Percentiles rank a stretch among this genome's conserved stretches.
Evolutionary conservation across 805 yeast species (phyloP).

Genomic region (Myxozyma neotropica): DNA sequence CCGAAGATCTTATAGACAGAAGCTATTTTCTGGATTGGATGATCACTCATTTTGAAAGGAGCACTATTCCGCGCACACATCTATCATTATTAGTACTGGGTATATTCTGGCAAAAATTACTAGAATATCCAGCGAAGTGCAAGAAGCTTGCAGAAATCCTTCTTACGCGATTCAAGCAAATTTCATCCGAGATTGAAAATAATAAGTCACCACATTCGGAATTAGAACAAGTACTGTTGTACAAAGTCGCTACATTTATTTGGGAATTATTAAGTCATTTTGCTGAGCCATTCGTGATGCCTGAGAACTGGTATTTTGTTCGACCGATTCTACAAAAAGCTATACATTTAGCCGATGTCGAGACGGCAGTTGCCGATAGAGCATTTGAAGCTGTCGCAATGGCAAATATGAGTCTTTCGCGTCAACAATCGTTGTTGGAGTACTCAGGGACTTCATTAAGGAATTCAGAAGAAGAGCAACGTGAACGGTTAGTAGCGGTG

Average conservation of each 20-base stretch:
- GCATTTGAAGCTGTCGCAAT: constrained; percentile 24
- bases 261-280: constrained; percentile 35
- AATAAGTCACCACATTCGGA: constrained; percentile 37
- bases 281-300: constrained; percentile 42
- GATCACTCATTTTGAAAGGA: constrained; percentile 53
- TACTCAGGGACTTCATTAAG: constrained; percentile 13
- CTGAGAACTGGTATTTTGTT: constrained; percentile 39
- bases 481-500: constrained; percentile 30
- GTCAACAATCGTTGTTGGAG: constrained; percentile 34
- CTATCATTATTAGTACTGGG: constrained; percentile 56
- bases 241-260: constrained; percentile 43
- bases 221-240: constrained; percentile 37
- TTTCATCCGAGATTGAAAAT: constrained; percentile 41
- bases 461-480: constrained; percentile 32
- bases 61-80: constrained; percentile 49
- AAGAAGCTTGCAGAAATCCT: constrained; percentile 67
- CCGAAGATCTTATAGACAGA: constrained; percentile 67
- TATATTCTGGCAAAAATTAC: constrained; percentile 71
- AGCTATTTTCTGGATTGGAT: constrained; percentile 65
- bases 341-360: constrained; percentile 19
- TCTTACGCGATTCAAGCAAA: constrained; percentile 47
- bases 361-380: constrained; percentile 20
- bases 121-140: constrained; percentile 57
- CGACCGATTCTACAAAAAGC: constrained; percentile 39
- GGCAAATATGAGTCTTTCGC: constrained; percentile 19